Percentiles rank a stretch among this genome's conserved stretches.
phyloP scores from a whole-genome alignment of 768 basidiomycete species.

The Gymnopilus junonius region DNA sequence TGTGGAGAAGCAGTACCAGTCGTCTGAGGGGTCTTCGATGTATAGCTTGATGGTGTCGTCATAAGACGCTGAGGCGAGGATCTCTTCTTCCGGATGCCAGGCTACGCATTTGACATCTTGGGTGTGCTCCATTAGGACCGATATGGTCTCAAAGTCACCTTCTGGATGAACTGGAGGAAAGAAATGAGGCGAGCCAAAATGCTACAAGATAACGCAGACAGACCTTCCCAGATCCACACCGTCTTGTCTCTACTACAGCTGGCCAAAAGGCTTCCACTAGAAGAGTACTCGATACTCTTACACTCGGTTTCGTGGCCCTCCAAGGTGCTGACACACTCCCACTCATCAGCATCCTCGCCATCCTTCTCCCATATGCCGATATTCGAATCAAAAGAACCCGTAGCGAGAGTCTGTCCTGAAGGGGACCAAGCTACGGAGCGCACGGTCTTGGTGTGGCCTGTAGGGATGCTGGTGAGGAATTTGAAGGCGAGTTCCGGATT shows the following conservation, averaged over 20 bases:
- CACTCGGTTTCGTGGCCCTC: constrained; percentile 98
- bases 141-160: constrained; percentile 92
- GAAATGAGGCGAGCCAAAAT: too few species aligned
- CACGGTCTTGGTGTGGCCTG: constrained; percentile 89
- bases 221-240: constrained; percentile 99
- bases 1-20: constrained; percentile 90
- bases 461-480: constrained; percentile 69
- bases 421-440: constrained; percentile 89
- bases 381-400: constrained; percentile 92
- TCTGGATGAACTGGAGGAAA: constrained; percentile 79
- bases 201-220: constrained; percentile 9
- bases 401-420: constrained; percentile 83
- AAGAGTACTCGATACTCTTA: constrained; percentile 87
- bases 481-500: constrained; percentile 42
- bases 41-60: constrained; percentile 96
- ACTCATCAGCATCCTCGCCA: constrained; percentile 36
- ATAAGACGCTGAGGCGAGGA: constrained; percentile 95
- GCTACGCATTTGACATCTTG: constrained; percentile 96
- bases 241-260: constrained; percentile 97
- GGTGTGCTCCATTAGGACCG: constrained; percentile 94
- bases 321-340: constrained; percentile 86
- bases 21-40: constrained; percentile 90
- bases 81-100: constrained; percentile 98
- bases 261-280: constrained; percentile 81
- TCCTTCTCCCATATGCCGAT: constrained; percentile 91